These are phyloP conservation scores for Trichoderma sp. DNA, from an alignment of 2,329 filamentous ascomycete species.

Conservation along the genomic window DNA sequence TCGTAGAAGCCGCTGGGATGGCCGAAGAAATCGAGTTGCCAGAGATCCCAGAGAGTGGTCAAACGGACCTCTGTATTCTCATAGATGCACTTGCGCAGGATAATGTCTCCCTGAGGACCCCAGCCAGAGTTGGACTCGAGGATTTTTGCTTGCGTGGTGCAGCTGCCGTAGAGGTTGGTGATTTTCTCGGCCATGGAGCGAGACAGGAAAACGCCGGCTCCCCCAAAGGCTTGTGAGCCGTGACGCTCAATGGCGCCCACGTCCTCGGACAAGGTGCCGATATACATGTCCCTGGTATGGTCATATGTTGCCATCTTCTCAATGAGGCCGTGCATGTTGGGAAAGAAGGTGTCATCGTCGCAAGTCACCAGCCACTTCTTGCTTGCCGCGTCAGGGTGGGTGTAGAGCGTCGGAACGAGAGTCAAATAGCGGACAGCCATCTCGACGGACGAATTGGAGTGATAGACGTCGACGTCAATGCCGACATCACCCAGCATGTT, in stretches of 20 bases:
- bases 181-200: conserved; percentile 51
- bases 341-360: conserved; percentile 68
- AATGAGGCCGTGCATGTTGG: conserved; percentile 57
- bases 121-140: conserved; percentile 58
- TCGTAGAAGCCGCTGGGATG: conserved; percentile 67
- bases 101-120: conserved; percentile 62
- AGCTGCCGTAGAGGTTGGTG: conserved; percentile 47
- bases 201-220: conserved; percentile 64
- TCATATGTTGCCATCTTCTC: conserved; percentile 56
- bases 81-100: conserved; percentile 65
- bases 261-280: conserved; percentile 64
- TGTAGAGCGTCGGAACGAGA: conserved; percentile 56
- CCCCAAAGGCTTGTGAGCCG: conserved; percentile 65
- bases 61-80: conserved; percentile 61
- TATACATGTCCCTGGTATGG: conserved; percentile 55
- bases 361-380: conserved; percentile 64
- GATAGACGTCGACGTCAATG: conserved; percentile 60
- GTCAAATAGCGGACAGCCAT: conserved; percentile 62
- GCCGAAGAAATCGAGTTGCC: conserved; percentile 61
- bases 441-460: conserved; percentile 53
- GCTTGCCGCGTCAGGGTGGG: conserved; percentile 48
- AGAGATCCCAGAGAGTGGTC: conserved; percentile 58
- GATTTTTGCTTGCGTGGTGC: conserved; percentile 53
- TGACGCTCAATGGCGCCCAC: conserved; percentile 60
- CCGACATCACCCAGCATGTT: conserved; percentile 50